phyloP scores from a whole-genome alignment of 805 yeast genomes.

The Wickerhamiella lipophila region DNA sequence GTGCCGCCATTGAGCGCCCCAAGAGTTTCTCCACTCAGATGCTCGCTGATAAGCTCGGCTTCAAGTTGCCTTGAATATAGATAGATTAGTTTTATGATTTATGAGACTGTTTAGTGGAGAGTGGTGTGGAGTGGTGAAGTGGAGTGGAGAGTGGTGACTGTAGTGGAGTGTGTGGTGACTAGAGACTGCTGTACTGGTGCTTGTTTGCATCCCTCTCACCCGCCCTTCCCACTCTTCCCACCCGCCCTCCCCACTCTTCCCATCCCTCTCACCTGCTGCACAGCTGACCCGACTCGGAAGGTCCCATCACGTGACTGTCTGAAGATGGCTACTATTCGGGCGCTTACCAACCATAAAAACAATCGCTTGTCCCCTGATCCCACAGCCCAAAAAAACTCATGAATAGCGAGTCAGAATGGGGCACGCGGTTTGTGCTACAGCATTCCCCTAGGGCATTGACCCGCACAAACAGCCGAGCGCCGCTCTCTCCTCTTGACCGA shows the following conservation, averaged over 20 bases:
- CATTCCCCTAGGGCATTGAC: slow-evolving; percentile 2
- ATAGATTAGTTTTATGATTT: slow-evolving; percentile 1
- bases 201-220: too few species aligned
- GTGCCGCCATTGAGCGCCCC: slow-evolving; percentile 78
- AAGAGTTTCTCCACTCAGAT: slow-evolving; percentile 89
- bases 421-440: not conserved
- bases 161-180: too few species aligned
- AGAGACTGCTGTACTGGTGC: too few species aligned
- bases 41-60: slow-evolving; percentile 46
- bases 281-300: slow-evolving; percentile 1
- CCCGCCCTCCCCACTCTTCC: not conserved
- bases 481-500: slow-evolving; percentile 1
- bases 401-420: slow-evolving; percentile 1
- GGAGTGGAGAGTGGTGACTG: too few species aligned
- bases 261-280: slow-evolving; percentile 3
- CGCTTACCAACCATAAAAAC: slow-evolving; percentile 7
- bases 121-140: too few species aligned
- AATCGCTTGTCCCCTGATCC: not conserved
- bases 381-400: not conserved
- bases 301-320: not conserved
- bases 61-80: slow-evolving; percentile 19
- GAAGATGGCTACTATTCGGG: not conserved
- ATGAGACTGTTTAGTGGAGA: too few species aligned
- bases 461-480: not conserved
- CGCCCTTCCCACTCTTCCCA: too few species aligned